A percentile compares a stretch with the other conserved stretches of the same genome.
Conservation (phyloP, 2,329 filamentous ascomycete species). For the Diaporthe eres region DNA sequence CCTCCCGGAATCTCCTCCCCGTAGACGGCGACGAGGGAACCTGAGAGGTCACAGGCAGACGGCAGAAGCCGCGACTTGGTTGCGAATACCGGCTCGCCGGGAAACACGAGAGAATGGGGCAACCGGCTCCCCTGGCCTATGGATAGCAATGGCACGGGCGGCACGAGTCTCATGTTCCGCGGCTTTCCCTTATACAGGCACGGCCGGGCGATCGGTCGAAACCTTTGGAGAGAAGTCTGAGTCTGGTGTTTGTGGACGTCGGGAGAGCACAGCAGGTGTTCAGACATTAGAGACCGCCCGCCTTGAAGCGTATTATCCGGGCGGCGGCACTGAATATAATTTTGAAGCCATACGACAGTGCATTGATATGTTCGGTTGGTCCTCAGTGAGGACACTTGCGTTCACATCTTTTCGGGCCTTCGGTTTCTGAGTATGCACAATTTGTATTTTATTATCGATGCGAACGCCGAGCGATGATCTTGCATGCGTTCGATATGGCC, state of each 20-base stretch:
- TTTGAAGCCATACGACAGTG: not conserved
- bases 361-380: not conserved
- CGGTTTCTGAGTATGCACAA: not conserved
- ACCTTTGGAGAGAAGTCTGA: not conserved
- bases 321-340: constrained; percentile 23
- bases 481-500: not conserved
- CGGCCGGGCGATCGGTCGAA: not conserved
- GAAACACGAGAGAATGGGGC: not conserved
- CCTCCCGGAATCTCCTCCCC: not conserved
- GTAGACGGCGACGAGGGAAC: not conserved
- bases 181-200: not conserved
- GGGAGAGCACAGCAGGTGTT: not conserved
- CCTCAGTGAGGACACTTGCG: not conserved
- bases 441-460: not conserved
- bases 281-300: constrained; percentile 18
- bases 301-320: not conserved
- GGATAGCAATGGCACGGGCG: not conserved
- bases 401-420: not conserved
- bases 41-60: not conserved
- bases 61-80: not conserved
- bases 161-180: not conserved
- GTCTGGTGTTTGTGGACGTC: not conserved
- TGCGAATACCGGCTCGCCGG: not conserved
- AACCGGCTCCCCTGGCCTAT: not conserved
- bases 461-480: not conserved